Conservation (phyloP, 1,284 basidiomycete species). For the Pascua sp. region DNA sequence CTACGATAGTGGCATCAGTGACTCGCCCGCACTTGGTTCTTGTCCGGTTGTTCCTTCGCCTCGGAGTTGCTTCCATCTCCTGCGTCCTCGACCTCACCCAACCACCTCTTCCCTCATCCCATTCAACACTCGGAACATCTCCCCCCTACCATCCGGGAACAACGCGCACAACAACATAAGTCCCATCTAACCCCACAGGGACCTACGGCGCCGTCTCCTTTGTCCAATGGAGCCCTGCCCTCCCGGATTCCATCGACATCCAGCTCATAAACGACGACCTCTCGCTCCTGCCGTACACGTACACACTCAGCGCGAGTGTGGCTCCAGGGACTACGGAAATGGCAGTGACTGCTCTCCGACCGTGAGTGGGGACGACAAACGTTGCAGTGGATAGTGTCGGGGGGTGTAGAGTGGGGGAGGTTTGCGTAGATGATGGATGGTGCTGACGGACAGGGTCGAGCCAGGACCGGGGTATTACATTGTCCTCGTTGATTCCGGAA, state of each 20-base stretch:
- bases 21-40: too few relatives aligned
- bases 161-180: too few relatives aligned
- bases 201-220: not conserved
- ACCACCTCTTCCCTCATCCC: too few relatives aligned
- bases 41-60: too few relatives aligned
- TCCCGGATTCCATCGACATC: slow-evolving; percentile 2
- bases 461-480: slow-evolving; percentile 4
- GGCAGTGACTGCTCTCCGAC: not conserved
- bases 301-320: not conserved
- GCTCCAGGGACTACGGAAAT: not conserved
- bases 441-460: slow-evolving; percentile 2
- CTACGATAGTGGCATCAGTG: too few relatives aligned
- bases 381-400: not conserved
- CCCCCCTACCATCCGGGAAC: too few relatives aligned
- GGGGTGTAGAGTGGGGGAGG: not conserved
- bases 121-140: too few relatives aligned
- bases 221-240: slow-evolving; percentile 8
- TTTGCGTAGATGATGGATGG: too few relatives aligned
- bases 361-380: not conserved
- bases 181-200: too few relatives aligned
- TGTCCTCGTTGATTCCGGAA: not conserved
- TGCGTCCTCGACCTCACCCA: too few relatives aligned
- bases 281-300: slow-evolving; percentile 1
- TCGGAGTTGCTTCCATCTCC: too few relatives aligned
- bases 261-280: slow-evolving; percentile 5